Evolutionary conservation across 305 asterid species (phyloP), one percentile per base, ranked within the genome.

Genomic region (Fraxinus xanthoxyloides): DNA sequence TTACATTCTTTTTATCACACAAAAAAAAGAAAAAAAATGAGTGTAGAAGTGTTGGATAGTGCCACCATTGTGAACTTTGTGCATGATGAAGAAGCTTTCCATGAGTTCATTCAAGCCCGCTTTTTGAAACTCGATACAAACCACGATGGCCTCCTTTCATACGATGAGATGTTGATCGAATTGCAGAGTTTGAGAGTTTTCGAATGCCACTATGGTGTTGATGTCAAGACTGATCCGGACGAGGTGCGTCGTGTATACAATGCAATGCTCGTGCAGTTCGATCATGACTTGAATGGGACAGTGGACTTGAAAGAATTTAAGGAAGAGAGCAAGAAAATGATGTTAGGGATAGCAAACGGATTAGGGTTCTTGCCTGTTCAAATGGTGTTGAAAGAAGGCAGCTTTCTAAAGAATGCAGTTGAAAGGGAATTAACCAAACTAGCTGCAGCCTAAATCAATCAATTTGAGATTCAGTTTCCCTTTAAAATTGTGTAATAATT

Each of bases 301-400:
- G 76, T 32, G 46, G 76, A 72, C 46, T 72, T 72, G 76, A 32
- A 72, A 72, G 76, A 72, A 72, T 72, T 32, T 23, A 72, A 72
- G n/a, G 76, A 72, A 72, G 76, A 72, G 48, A 72, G 76, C 48
- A 72, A 72, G 76, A 72, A 72, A 32, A 72, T 32, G 48, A 31
- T 32, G 76, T 6, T 72, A 28, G 76, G 48, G 26, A 72, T 72
- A 5, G 48, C 76, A 31, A 32, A 72, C n/a, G 76, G 76, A 17
- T 72, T 72, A 32, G 76, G 76, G 26, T 72, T 72, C 76, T 31
- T 72, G 28, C 46, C 76, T 72, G 76, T 72, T 72, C 76, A 72
- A 72, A 72, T 72, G 48, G 76, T 72, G 76, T 32, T 72, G 76
- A 48, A 32, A 72, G 76, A 72, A 34, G 48, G 28, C 7, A 72